A percentile compares a stretch with the other conserved stretches of the same genome.
These are phyloP conservation scores for Trichoderma atrobrunneum DNA, from an alignment of 2,329 filamentous ascomycete species.

Conservation along the genomic window DNA sequence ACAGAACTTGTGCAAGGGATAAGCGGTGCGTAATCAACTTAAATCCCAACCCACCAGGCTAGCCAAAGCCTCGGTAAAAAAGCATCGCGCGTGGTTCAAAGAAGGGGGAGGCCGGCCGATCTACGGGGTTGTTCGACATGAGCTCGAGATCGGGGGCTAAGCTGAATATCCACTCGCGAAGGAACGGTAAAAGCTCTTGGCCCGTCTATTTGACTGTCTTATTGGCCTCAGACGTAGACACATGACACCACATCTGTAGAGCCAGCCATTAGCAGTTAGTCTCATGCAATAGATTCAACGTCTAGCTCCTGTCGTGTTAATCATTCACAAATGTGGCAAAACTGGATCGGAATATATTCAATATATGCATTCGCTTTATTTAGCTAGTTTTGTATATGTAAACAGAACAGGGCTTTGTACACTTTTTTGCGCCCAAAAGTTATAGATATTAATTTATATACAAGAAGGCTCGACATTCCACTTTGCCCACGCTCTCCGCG, in stretches of 20 bases:
- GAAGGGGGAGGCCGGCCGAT: background rate
- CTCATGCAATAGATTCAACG: background rate
- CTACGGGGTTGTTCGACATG: background rate
- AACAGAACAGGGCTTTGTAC: background rate
- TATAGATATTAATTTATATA: conserved; percentile 6
- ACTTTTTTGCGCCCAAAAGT: background rate
- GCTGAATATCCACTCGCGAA: background rate
- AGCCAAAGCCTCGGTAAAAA: background rate
- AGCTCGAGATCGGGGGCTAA: background rate
- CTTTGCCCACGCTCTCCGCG: background rate
- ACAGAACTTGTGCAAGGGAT: background rate
- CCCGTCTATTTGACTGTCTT: background rate
- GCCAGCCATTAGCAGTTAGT: background rate
- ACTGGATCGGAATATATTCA: background rate
- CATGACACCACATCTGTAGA: background rate
- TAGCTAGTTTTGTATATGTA: background rate
- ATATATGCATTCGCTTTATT: background rate
- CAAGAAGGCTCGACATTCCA: background rate
- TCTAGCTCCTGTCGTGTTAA: background rate
- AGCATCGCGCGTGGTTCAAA: background rate
- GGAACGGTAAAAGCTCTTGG: background rate
- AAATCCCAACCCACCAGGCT: background rate
- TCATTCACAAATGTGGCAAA: background rate
- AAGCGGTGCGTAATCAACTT: background rate
- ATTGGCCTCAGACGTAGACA: background rate